Base-by-base conservation (phyloP, 164 flowering plant genomes). In the Macadamia tetraphylla region DNA sequence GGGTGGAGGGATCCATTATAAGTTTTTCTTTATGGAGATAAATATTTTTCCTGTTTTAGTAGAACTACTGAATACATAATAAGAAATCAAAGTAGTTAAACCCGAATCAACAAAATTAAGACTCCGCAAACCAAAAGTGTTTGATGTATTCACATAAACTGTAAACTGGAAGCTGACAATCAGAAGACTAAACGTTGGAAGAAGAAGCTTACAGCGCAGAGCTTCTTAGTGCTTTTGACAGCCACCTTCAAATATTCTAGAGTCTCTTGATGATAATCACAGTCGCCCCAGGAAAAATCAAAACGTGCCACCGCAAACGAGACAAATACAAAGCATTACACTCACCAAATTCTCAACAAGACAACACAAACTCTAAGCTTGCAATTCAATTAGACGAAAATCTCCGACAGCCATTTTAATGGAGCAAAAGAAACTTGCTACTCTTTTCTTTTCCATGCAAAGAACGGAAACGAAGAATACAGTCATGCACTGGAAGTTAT, bases 201-300 rank as follows among this genome's bases (percentile, higher is more conserved):
- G 12, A 49, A 3, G 32, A 43, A 49, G 60, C 92, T 73, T 82
- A 94, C 98, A 67, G 97, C 96, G 62, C 97, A 94, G 14, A 90
- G 90, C 79, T 92, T 92, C 87, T 84, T 88, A 29, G 96, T 88
- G 67, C 76, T 77, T 84, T 88, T 94, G 29, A 94, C 84, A 62
- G 97, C 88, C 1, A 71, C 70, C 87, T 78, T 94, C 87, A 94
- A 66, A 74, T 92, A 92, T 59, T 88, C 94, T 75, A 94, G 73
- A 18, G 97, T 94, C 78, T 85, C 87, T 74, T 87, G 98, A 71
- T 94, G 98, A 75, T 81, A 90, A 29, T 85, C 95, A 3, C 82
- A 29, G 60, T 88, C 85, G n/a, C 97, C 88, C 96, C 88, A 94
- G 0, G 98, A 92, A 76, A 90, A 90, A 75, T 94, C 97, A 68